Evolutionary conservation across 1,284 basidiomycete genomes (phyloP), one percentile per base, ranked within the genome.

Genomic region (Tilletia setariae): DNA sequence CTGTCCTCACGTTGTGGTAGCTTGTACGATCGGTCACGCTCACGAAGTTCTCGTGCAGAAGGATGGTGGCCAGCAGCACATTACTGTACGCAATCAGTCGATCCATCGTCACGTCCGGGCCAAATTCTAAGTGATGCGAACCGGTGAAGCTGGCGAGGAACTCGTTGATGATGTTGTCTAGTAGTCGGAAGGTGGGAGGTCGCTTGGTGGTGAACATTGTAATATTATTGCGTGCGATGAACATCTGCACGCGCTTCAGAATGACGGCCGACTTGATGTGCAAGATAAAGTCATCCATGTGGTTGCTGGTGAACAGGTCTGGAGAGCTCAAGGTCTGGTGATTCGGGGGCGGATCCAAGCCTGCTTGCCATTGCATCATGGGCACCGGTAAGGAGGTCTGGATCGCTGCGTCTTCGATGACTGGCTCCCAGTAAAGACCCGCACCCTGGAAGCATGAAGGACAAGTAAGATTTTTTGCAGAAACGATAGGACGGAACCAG

Each of bases 251-350:
- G 25, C 40, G 43, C 19, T 61, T 35, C 49, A 53, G 7, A 11
- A 46, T 32, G 19, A 28, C 16, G 6, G 35, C 53, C 23, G 59
- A 42, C 32, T 72, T 72, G 66, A 72, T 63, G 59, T 66, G 71
- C 63, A 72, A 44, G 28, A 35, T 67, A 32, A 72, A 72, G 11
- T 72, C 67, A 62, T 72, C 71, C 46, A 68, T 61, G 46, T 72
- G 71, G 65, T 70, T 70, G 25, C 47, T 66, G 1, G 19, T 32
- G 62, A 72, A 72, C 25, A 72, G 65, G 51, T 72, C 71, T 19
- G 65, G 43, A 21, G 67, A 66, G 23, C 21, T 53, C 30, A 72
- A 61, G n/a, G 61, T 66, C 64, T 72, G 71, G n/a, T 44, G 28
- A 9, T 51, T 68, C 28, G 51, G 64, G 7, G 43, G 56, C 15